Evolutionary conservation across 1,139 yeast genomes (phyloP).

Genomic region (Candida sp.): DNA sequence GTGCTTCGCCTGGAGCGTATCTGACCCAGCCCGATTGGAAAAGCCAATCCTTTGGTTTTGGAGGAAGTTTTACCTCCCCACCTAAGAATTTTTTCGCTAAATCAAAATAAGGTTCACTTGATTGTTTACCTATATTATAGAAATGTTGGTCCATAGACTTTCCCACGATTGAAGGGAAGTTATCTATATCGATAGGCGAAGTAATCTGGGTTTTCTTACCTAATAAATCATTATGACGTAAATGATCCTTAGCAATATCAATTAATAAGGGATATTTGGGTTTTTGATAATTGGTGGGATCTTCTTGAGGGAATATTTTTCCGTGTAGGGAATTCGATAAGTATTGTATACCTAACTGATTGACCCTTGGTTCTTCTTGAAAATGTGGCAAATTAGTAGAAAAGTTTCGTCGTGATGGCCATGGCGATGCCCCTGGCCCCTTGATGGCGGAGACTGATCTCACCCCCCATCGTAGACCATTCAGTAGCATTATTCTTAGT

Average conservation of each 20-base stretch:
- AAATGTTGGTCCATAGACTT: slow-evolving; percentile 80
- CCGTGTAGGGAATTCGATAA: slow-evolving; percentile 54
- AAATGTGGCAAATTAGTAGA: neutral
- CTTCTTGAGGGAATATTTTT: slow-evolving; percentile 54
- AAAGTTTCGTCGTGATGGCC: neutral
- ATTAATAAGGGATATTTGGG: slow-evolving; percentile 38
- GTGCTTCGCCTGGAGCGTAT: slow-evolving; percentile 53
- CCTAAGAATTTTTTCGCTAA: slow-evolving; percentile 40
- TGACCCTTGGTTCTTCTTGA: slow-evolving; percentile 48
- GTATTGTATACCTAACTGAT: slow-evolving; percentile 67
- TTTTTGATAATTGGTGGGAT: slow-evolving; percentile 18
- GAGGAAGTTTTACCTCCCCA: slow-evolving; percentile 29
- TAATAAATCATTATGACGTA: slow-evolving; percentile 61
- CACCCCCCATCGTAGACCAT: neutral
- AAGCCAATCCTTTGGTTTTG: slow-evolving; percentile 51
- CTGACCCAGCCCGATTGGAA: slow-evolving; percentile 79
- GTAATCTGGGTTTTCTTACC: slow-evolving; percentile 74
- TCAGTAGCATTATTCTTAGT: neutral
- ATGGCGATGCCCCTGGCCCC: no score
- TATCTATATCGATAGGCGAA: slow-evolving; percentile 56
- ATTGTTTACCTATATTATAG: slow-evolving; percentile 58
- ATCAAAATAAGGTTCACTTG: slow-evolving; percentile 59
- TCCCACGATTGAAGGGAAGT: slow-evolving; percentile 72
- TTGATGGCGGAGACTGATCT: neutral
- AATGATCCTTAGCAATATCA: slow-evolving; percentile 58